These are phyloP conservation scores for Prunus mongolica DNA, from an alignment of 306 rosid genomes.

Conservation along the genomic window DNA sequence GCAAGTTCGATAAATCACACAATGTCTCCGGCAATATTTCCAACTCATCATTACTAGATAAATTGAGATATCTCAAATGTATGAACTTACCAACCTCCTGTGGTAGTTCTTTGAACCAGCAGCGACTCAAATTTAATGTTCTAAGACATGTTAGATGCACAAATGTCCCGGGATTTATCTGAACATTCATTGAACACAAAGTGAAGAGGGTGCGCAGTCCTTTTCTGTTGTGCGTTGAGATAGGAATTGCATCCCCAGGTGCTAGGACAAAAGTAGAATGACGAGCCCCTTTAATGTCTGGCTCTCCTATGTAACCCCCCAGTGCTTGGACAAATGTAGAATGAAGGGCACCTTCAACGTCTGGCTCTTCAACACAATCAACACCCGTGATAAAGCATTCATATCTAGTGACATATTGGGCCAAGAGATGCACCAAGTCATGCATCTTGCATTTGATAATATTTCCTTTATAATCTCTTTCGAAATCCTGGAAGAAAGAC, in stretches of 20 bases:
- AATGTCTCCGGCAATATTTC: not conserved
- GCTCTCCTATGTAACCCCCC: not conserved
- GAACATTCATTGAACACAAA: not conserved
- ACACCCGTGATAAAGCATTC: not conserved
- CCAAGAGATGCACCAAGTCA: conserved; percentile 8
- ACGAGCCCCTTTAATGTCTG: not conserved
- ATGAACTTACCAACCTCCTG: not conserved
- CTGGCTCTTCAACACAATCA: not conserved
- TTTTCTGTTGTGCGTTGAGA: not conserved
- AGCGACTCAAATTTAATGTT: not conserved
- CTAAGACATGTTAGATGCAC: not conserved
- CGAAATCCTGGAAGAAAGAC: conserved; percentile 13
- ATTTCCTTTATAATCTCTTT: not conserved
- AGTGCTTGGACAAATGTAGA: not conserved
- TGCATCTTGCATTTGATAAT: conserved; percentile 9
- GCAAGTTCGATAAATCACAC: conserved; percentile 2
- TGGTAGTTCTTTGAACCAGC: not conserved
- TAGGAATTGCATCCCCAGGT: not conserved
- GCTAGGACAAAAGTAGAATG: not conserved
- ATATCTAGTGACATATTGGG: conserved; percentile 3
- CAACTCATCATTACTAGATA: not conserved
- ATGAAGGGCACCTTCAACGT: not conserved
- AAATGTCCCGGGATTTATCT: not conserved
- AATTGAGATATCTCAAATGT: conserved; percentile 20
- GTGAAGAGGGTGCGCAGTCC: not conserved